These are phyloP conservation scores for Xenosphaeropsis pyriputrescens DNA, from an alignment of 2,329 filamentous ascomycete species.

Conservation along the genomic window DNA sequence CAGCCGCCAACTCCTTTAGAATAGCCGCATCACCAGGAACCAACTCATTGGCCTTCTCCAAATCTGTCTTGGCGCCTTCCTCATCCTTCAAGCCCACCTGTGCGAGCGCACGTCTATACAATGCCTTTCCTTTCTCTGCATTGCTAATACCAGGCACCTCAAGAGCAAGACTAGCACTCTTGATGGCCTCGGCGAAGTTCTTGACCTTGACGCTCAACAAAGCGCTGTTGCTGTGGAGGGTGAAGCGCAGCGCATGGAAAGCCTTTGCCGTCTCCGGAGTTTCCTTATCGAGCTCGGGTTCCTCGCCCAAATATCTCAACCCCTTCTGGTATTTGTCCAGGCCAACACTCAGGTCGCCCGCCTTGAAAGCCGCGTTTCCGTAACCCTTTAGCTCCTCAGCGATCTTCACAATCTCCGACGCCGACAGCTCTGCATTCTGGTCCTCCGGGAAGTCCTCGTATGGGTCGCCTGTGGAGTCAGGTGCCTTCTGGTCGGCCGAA, in stretches of 20 bases:
- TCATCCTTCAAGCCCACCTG: slow-evolving; percentile 67
- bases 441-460: slow-evolving; percentile 97
- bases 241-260: slow-evolving; percentile 64
- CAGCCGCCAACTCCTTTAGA: slow-evolving; percentile 55
- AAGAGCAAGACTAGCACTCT: slow-evolving; percentile 59
- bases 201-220: slow-evolving; percentile 73
- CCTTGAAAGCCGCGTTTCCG: slow-evolving; percentile 88
- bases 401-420: slow-evolving; percentile 59
- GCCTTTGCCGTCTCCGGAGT: slow-evolving; percentile 50
- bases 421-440: slow-evolving; percentile 43
- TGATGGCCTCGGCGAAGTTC: slow-evolving; percentile 54
- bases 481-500: slow-evolving; percentile 48
- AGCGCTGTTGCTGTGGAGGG: slow-evolving; percentile 77
- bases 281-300: slow-evolving; percentile 61
- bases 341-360: slow-evolving; percentile 50
- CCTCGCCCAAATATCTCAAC: slow-evolving; percentile 76
- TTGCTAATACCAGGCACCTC: slow-evolving; percentile 50
- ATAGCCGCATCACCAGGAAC: slow-evolving; percentile 65
- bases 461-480: slow-evolving; percentile 73
- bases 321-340: slow-evolving; percentile 93
- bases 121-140: slow-evolving; percentile 75
- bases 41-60: slow-evolving; percentile 62
- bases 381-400: slow-evolving; percentile 77
- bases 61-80: slow-evolving; percentile 61
- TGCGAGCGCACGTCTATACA: slow-evolving; percentile 73